Evolutionary conservation across 805 yeast genomes (phyloP), one percentile per base, ranked within the genome.

Genomic region (Wickerhamiella australiensis): DNA sequence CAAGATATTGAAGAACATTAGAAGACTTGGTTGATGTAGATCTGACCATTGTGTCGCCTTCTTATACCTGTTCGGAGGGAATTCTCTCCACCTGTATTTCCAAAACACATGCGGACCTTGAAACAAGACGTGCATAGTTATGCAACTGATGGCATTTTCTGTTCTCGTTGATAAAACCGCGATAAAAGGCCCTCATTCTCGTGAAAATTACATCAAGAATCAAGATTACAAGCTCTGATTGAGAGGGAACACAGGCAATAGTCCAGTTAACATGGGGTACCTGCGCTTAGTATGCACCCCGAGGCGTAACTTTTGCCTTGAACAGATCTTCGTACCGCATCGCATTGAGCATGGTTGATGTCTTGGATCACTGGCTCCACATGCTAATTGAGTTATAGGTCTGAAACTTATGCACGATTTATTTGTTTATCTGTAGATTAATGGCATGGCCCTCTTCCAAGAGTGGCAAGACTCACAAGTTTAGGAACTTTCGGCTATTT

Each of bases 1-100:
- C 12, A 45, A 23, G 47, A 45, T 12, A 23, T 45, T 45, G 31
- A 23, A 23, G 47, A 45, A 13, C 47, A 45, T 45, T 31, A 25
- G 9, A 25, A 31, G 9, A n/a, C 3, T 17, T 33, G 18, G 38
- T 33, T 9, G 38, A 26, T 33, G 38, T 33, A 33, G 18, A n/a
- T 7, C 4, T 33, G 38, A 20, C 20, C 38, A 15, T 33, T 33
- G 20, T 9, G 4, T 17, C 3, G 20, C 20, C 18, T 33, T 15
- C 38, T 33, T 33, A 33, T 33, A 33, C 21, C 11, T 5, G 18
- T 11, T 33, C 38, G 38, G 38, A 33, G 38, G 3, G 20, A 33
- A 9, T n/a, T 9, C 11, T 33, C 38, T 17, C 38, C 38, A 33
- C 20, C 15, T 9, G 15, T n/a, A 31, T 31, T n/a, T 31, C 35